Conservation (phyloP, 352 stramenopile species). For the Peronospora destructor region DNA sequence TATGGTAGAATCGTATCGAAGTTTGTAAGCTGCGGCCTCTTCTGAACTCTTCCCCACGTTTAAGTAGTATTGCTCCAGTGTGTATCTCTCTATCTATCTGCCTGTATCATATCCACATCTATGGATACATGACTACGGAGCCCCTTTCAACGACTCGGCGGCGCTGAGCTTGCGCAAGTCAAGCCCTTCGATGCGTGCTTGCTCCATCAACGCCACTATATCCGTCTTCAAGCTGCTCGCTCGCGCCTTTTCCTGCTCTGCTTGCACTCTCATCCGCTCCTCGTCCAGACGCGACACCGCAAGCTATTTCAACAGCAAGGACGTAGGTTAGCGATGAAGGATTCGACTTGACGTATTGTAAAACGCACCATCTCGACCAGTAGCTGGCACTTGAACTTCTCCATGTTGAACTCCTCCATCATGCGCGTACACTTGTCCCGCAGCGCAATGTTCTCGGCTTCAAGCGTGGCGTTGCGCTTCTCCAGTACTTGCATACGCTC, state of each 20-base stretch:
- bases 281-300: slow-evolving; percentile 78
- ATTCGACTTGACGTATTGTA: not conserved
- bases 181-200: slow-evolving; percentile 55
- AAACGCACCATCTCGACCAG: slow-evolving; percentile 78
- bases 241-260: slow-evolving; percentile 55
- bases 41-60: slow-evolving; percentile 2
- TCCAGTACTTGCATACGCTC: slow-evolving; percentile 31
- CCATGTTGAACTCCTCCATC: slow-evolving; percentile 79
- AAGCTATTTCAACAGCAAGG: slow-evolving; percentile 31
- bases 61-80: too few species aligned
- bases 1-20: slow-evolving; percentile 3
- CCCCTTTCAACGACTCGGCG: slow-evolving; percentile 8
- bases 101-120: too few species aligned
- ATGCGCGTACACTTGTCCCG: slow-evolving; percentile 51
- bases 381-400: slow-evolving; percentile 85
- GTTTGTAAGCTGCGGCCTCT: not conserved
- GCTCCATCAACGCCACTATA: slow-evolving; percentile 60
- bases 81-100: not conserved
- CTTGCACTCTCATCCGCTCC: slow-evolving; percentile 52
- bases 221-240: slow-evolving; percentile 53
- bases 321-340: not conserved
- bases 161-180: slow-evolving; percentile 54
- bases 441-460: slow-evolving; percentile 58
- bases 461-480: slow-evolving; percentile 38
- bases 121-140: not conserved